A percentile compares a stretch with the other conserved stretches of the same genome.
phyloP scores from a whole-genome alignment of 352 stramenopile genomes.

The Globisporangium acanthophoron region DNA sequence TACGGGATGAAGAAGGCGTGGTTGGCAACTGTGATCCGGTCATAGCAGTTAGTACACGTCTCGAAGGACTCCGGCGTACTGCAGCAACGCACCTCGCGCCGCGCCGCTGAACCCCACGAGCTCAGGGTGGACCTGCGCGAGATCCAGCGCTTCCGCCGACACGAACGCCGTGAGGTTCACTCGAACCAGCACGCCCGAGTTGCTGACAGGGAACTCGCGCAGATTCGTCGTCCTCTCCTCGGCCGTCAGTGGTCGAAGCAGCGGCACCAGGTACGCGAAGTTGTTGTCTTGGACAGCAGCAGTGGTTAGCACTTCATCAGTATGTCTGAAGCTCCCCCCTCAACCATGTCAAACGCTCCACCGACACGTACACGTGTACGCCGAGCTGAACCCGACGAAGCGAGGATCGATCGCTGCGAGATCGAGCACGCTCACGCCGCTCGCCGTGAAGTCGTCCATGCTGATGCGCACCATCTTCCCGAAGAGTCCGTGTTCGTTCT shows the following conservation, averaged over 20 bases:
- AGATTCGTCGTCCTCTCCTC: constrained; percentile 59
- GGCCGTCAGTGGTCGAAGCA: constrained; percentile 27
- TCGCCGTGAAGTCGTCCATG: constrained; percentile 32
- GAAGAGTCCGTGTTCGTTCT: constrained; percentile 52
- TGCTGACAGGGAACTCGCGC: constrained; percentile 63
- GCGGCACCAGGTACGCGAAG: constrained; percentile 59
- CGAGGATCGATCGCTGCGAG: constrained; percentile 37
- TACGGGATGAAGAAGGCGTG: constrained; percentile 74
- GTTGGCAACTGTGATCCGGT: constrained; percentile 34
- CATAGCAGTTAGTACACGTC: not conserved
- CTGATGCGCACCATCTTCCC: constrained; percentile 61
- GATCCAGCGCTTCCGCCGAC: constrained; percentile 40
- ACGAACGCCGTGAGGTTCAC: constrained; percentile 49
- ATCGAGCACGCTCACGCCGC: constrained; percentile 44
- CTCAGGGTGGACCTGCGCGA: constrained; percentile 32
- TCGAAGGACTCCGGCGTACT: not conserved
- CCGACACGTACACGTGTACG: constrained; percentile 43
- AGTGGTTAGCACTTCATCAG: not conserved
- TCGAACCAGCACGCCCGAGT: constrained; percentile 54
- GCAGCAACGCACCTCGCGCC: constrained; percentile 27
- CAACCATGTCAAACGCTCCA: not conserved
- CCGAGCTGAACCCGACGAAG: constrained; percentile 62
- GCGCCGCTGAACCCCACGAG: constrained; percentile 66
- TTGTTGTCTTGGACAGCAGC: constrained; percentile 32
- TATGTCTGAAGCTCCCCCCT: not conserved